Base-by-base conservation (phyloP, 441 rosid genomes). In the Pelargonium citronellum region DNA sequence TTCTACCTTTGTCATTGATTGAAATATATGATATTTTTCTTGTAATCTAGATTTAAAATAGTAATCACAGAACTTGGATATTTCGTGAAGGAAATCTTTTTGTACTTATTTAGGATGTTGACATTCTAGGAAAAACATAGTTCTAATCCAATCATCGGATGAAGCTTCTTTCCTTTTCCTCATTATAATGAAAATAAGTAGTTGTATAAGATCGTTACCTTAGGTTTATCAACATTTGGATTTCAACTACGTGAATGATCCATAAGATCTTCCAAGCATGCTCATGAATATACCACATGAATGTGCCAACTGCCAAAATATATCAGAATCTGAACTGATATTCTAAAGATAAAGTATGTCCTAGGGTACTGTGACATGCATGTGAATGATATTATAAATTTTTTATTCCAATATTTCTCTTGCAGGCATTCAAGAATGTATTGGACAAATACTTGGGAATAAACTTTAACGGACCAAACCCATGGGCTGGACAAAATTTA, bases 341-440 rank as follows among this genome's bases (percentile, higher is more conserved):
- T 24, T 24, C 30, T 2, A 24, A 24, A 24, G 30, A 24, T 24
- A 24, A 24, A 24, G 30, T 24, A 24, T 24, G 30, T 24, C 30
- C 30, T 24, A 24, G 30, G 30, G 30, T 24, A 24, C 1, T 24
- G 30, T 24, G 30, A 24, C 30, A 24, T 24, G 30, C 30, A 13
- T 10, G 66, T 71, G 53, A 24, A 17, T 22, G 12, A 24, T 53
- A 71, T 27, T 51, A 34, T 62, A 39, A 19, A 44, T 73, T 70
- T 66, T 62, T 15, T 0, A 5, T 67, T 65, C 15, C 64, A 9
- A 46, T 74, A 58, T 55, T 78, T 65, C n/a, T 68, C 67, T 71
- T 78, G 79, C 91, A 90, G 97, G 94, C 83, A 67, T 86, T 87
- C 83, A 74, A 87, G 81, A 87, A 79, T 78, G 90, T 87, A 24